These are phyloP conservation scores for Triticum urartu DNA, from an alignment of 176 grass and related monocot species.

Conservation along the genomic window DNA sequence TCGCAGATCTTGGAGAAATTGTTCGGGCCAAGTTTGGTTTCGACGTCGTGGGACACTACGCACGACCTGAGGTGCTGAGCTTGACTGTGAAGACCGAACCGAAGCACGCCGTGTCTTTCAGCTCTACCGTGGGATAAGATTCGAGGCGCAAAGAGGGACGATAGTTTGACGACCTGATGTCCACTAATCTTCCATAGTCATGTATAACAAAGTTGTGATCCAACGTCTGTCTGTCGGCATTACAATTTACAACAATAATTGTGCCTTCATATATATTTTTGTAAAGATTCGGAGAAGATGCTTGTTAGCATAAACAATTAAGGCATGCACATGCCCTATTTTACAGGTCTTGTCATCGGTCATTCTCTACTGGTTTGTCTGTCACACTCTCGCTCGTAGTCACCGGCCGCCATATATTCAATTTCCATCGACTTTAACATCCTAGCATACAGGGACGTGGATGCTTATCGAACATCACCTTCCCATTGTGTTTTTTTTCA, in stretches of 20 bases:
- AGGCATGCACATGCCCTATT: background rate
- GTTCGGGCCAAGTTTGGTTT: constrained; percentile 92
- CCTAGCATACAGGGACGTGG: too few species aligned
- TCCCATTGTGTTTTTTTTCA: too few species aligned
- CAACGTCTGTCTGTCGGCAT: background rate
- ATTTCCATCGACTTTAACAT: too few species aligned
- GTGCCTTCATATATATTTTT: background rate
- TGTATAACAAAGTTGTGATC: background rate
- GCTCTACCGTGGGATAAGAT: constrained; percentile 37
- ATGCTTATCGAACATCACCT: too few species aligned
- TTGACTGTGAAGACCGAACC: constrained; percentile 65
- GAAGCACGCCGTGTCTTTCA: constrained; percentile 61
- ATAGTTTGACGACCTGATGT: background rate
- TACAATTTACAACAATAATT: constrained; percentile 15
- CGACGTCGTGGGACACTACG: constrained; percentile 88
- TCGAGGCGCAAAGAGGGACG: background rate
- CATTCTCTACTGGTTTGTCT: background rate
- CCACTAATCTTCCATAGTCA: background rate
- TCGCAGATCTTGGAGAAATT: constrained; percentile 85
- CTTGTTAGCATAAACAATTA: background rate
- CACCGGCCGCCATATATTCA: too few species aligned
- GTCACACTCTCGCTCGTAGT: too few species aligned
- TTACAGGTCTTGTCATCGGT: background rate
- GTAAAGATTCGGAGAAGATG: background rate
- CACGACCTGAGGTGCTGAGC: constrained; percentile 84